Evolutionary conservation across 345 rosid species (phyloP).

Genomic region (Rhodamnia rubescens): DNA sequence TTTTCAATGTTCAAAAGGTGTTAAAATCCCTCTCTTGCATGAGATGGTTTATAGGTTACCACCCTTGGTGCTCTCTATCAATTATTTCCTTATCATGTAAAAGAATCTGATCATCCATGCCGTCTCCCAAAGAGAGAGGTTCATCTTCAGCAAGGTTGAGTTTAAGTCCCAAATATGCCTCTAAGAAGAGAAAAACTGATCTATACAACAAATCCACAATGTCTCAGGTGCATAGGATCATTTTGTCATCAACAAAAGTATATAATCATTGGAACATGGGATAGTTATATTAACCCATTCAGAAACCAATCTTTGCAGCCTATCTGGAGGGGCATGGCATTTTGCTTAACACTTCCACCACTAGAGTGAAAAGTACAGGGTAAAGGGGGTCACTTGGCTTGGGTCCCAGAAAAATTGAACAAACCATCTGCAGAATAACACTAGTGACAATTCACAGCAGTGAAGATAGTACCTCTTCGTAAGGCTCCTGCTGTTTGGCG

Average conservation of each 20-base stretch:
- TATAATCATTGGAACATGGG: not conserved
- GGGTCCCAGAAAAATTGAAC: not conserved
- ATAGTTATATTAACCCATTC: not conserved
- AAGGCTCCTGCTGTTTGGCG: conserved; percentile 36
- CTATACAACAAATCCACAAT: not conserved
- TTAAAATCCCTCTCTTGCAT: not conserved
- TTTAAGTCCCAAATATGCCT: not conserved
- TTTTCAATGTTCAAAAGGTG: not conserved
- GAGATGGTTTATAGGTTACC: not conserved
- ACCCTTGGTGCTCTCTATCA: not conserved
- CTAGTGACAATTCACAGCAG: not conserved
- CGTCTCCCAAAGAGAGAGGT: not conserved
- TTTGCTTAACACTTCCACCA: not conserved
- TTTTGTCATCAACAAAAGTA: not conserved
- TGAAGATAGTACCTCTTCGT: conserved; percentile 23
- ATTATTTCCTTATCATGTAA: not conserved
- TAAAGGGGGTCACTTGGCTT: not conserved
- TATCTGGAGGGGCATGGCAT: not conserved
- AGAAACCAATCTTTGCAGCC: not conserved
- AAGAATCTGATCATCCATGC: not conserved
- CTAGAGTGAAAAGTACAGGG: not conserved
- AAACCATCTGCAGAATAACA: not conserved
- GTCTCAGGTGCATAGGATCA: not conserved
- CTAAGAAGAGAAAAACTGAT: not conserved
- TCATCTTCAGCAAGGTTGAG: not conserved